Evolutionary conservation across 768 basidiomycete genomes (phyloP), one percentile per base, ranked within the genome.

Genomic region (Termitomyces sp.): DNA sequence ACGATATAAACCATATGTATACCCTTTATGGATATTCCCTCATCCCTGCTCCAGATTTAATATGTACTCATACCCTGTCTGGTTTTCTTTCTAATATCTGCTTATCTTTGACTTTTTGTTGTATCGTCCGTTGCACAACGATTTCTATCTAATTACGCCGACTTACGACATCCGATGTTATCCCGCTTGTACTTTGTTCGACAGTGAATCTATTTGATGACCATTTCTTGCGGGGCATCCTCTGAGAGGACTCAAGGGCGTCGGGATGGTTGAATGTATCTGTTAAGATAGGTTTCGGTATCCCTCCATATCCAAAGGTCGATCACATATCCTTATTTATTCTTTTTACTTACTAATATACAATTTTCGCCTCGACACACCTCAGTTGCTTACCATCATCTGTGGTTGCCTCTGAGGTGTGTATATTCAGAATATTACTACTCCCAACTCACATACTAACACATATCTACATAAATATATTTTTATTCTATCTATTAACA

Each of bases 61-160:
- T 47, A 13, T 59, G 51, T 54, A 54, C 51, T 47, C 29, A 56
- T 59, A 59, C 36, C 44, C 57, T 45, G 20, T 44, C 41, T 22
- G 34, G 46, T 46, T 36, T 52, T 28, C 13, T 48, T 26, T 41
- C 12, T 51, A 48, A 51, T 52, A 4, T 12, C 18, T 57, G 7
- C n/a, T 33, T 51, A 6, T 15, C 10, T 48, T 18, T 2, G 29
- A 37, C n/a, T 29, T 29, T n/a, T 47, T 6, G 18, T n/a, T 31
- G 6, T 5, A 24, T 28, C 16, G 4, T 4, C 28, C 6, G 20
- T 49, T 33, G n/a, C n/a, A 31, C n/a, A n/a, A 49, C 28, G 2
- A 49, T 49, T 24, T 22, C 22, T 24, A 28, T 28, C 26, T 46
- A 4, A 10, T 34, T 51, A 51, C 36, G 16, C 37, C 26, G 24